phyloP scores from a whole-genome alignment of 139 green algal genomes.

The Auxenochlorella pyrenoidosa region DNA sequence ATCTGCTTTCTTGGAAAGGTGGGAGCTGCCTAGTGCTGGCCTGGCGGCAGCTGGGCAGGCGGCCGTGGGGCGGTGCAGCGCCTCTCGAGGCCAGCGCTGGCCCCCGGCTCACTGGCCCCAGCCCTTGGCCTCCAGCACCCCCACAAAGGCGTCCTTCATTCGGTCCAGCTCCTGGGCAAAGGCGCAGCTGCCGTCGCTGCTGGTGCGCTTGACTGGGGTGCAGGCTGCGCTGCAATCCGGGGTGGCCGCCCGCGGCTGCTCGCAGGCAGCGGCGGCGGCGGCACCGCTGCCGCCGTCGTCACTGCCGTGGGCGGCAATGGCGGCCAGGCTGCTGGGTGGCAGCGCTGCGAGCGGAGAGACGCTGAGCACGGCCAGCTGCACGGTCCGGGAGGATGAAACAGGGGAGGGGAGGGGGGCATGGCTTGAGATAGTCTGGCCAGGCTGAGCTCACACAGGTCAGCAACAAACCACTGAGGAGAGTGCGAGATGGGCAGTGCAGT shows the following conservation, averaged over 20 bases:
- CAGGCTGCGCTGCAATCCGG: no score
- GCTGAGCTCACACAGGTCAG: background rate
- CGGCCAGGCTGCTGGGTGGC: background rate
- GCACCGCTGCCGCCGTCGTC: background rate
- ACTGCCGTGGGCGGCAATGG: background rate
- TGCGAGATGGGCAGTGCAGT: no score
- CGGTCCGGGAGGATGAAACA: background rate
- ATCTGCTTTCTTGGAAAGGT: no score
- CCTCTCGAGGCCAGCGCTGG: no score
- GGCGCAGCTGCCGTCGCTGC: background rate
- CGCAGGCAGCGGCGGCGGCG: background rate
- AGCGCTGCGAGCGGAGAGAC: background rate
- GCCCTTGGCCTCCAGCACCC: background rate
- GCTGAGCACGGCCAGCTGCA: conserved; percentile 5
- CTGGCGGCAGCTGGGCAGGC: background rate
- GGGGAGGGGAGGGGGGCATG: background rate
- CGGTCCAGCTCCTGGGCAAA: background rate
- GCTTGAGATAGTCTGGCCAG: background rate
- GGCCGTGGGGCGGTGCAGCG: no score
- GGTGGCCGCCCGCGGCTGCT: no score
- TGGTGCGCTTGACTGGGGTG: background rate
- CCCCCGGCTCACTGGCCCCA: background rate
- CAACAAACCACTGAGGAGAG: background rate
- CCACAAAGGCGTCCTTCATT: background rate
- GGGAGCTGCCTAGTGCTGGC: no score